Evolutionary conservation across 371 early-diverging fungal species (phyloP).

Genomic region (Caulochytrium protostelioides): DNA sequence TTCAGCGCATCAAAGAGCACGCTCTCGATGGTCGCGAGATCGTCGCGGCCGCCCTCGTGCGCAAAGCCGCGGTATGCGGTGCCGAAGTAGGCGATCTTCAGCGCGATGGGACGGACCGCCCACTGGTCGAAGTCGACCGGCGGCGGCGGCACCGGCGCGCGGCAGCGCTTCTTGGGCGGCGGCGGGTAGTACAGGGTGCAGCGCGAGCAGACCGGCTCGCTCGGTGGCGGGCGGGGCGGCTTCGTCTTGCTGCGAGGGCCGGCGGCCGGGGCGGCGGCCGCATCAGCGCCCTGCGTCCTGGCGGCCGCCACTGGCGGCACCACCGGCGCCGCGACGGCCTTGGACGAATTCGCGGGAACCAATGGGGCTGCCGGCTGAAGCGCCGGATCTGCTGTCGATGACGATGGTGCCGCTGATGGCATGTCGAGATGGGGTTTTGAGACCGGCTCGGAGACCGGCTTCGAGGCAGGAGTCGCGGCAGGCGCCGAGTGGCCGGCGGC

Average conservation of each 20-base stretch:
- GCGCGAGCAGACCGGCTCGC: too few species aligned
- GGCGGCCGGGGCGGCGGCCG: too few species aligned
- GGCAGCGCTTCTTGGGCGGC: neutral
- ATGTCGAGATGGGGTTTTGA: too few species aligned
- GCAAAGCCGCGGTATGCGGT: slow-evolving; percentile 81
- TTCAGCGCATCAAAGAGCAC: slow-evolving; percentile 53
- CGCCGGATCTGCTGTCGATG: too few species aligned
- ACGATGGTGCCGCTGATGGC: too few species aligned
- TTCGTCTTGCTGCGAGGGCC: too few species aligned
- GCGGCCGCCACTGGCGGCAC: neutral
- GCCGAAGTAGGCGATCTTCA: slow-evolving; percentile 77
- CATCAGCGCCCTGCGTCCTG: too few species aligned
- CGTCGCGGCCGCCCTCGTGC: slow-evolving; percentile 19
- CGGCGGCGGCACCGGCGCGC: slow-evolving; percentile 1
- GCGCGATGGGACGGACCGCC: slow-evolving; percentile 53
- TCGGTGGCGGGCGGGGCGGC: too few species aligned
- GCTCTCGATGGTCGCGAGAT: slow-evolving; percentile 57
- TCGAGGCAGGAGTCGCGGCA: neutral
- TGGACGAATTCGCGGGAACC: slow-evolving; percentile 1
- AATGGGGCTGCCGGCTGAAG: slow-evolving; percentile 1
- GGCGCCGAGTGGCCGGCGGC: neutral
- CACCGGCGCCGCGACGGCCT: neutral
- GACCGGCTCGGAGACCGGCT: slow-evolving; percentile 1
- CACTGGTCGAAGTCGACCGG: slow-evolving; percentile 57
- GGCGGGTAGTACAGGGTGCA: neutral